Evolutionary conservation across 1,139 yeast genomes (phyloP), one percentile per base, ranked within the genome.

Genomic region (Nematodospora anomalae): DNA sequence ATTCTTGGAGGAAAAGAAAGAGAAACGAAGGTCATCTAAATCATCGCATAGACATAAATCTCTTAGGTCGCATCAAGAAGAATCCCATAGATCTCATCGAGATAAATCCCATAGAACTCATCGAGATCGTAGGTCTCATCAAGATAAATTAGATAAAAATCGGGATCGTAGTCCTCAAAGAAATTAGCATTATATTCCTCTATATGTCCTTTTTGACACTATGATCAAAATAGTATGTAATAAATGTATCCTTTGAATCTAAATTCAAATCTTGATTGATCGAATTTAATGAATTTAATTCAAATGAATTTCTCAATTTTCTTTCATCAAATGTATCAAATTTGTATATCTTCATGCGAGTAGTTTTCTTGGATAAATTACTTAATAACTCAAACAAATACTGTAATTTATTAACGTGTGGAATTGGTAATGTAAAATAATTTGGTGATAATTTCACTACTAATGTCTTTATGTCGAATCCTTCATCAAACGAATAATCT

Each of bases 381-480:
- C 57, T 44, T 28, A 65, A 44, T 31, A 63, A 50, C 28, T 54
- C 53, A 37, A 44, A 52, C 12, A 62, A 40, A 42, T 62, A 67
- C 13, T 45, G 33, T n/a, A 46, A 38, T 16, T 42, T 47, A 16
- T 34, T 37, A 8, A 48, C 28, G 29, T 48, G 37, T 3, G 72
- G 69, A 26, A 67, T 57, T 8, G 74, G 68, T 13, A 64, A 46
- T 3, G 68, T 58, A 31, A 63, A 57, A 43, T 54, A 52, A 28
- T 31, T 50, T 10, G 77, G 76, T 30, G 57, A 53, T 20, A 70
- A 43, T 44, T 71, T 74, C 36, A 78, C 45, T 20, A 73, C 67
- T 25, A 77, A 41, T 0, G 77, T 62, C 45, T 71, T 76, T 35
- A 74, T 49, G 15, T 53, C 55, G 45, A 58, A 57, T 9, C 31